phyloP scores from a whole-genome alignment of 2,329 filamentous ascomycete species.

The Trematosphaeria pertusa region DNA sequence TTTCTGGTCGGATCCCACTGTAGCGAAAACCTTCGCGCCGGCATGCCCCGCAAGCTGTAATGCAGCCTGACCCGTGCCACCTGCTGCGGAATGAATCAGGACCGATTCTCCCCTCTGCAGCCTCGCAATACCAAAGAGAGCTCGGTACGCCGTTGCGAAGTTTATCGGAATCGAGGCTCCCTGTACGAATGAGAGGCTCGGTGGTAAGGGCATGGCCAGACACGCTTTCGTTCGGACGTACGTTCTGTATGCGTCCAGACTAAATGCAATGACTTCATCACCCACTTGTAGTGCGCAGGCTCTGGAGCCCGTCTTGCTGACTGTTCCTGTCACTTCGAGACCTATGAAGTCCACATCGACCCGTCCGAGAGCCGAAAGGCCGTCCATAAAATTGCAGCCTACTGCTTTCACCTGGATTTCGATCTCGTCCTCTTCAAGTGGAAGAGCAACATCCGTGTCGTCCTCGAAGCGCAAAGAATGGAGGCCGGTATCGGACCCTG shows the following conservation, averaged over 20 bases:
- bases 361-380: background rate
- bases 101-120: conserved; percentile 34
- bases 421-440: conserved; percentile 1
- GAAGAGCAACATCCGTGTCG: background rate
- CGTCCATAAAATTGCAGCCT: conserved; percentile 14
- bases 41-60: conserved; percentile 17
- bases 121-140: conserved; percentile 26
- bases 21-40: conserved; percentile 23
- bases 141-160: conserved; percentile 16
- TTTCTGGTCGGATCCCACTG: conserved; percentile 19
- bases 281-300: no score
- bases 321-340: conserved; percentile 11
- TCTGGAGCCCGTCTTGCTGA: no score
- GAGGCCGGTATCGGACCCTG: no score
- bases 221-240: no score
- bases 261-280: no score
- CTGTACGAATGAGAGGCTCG: no score
- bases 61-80: conserved; percentile 24
- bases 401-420: conserved; percentile 14
- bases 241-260: no score
- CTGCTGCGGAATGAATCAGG: conserved; percentile 27
- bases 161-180: background rate
- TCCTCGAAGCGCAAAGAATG: no score
- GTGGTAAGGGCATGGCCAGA: no score
- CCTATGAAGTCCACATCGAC: background rate